Conservation (phyloP, 805 yeast genomes). For the Metschnikowia orientalis region DNA sequence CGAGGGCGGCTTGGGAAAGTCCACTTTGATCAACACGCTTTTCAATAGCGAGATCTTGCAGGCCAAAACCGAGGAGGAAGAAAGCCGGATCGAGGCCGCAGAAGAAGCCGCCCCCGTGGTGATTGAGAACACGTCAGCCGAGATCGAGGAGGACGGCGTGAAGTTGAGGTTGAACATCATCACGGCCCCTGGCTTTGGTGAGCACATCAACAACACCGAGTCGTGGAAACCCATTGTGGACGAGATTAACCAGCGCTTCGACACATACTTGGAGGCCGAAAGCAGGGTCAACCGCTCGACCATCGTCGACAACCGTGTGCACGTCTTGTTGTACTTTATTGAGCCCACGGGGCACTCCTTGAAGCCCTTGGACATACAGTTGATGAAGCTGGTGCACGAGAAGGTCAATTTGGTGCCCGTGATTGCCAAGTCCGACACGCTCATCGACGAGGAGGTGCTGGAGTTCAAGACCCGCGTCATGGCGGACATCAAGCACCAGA, state of each 20-base stretch:
- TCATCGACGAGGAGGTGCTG: constrained; percentile 79
- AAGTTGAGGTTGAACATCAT: constrained; percentile 77
- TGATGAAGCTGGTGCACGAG: constrained; percentile 82
- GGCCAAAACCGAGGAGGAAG: constrained; percentile 6
- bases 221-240: constrained; percentile 90
- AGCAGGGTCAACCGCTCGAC: constrained; percentile 71
- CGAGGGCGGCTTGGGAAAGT: constrained; percentile 88
- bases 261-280: constrained; percentile 84
- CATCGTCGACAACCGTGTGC: constrained; percentile 78
- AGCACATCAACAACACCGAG: constrained; percentile 65
- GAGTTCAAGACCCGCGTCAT: constrained; percentile 73
- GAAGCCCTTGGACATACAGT: constrained; percentile 81
- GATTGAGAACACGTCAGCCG: constrained; percentile 25
- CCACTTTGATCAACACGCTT: constrained; percentile 86
- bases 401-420: constrained; percentile 93
- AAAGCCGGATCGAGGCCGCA: constrained; percentile 13
- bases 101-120: constrained; percentile 18
- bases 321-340: constrained; percentile 88
- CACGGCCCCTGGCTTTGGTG: constrained; percentile 94
- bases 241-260: constrained; percentile 82
- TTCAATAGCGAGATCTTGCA: constrained; percentile 47
- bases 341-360: constrained; percentile 97
- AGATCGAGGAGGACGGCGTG: constrained; percentile 88
- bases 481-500: constrained; percentile 71
- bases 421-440: constrained; percentile 90